Evolutionary conservation across 2,329 filamentous ascomycete species (phyloP).

Genomic region (Colletotrichum cordylinicola): DNA sequence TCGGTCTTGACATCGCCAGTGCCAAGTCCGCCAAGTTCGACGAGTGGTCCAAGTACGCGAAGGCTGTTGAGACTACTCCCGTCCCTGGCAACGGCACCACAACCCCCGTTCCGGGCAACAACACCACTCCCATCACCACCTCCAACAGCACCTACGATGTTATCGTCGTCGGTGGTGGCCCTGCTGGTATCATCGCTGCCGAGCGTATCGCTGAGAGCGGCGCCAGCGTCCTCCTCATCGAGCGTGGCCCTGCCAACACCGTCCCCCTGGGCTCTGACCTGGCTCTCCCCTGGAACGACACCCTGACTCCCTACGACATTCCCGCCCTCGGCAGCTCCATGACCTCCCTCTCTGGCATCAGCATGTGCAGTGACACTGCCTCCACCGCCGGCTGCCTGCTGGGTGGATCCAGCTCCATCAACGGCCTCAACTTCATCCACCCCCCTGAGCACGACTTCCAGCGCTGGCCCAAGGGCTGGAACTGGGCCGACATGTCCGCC

Average conservation of each 20-base stretch:
- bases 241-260: slow-evolving; percentile 40
- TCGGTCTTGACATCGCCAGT: slow-evolving; percentile 33
- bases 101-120: slow-evolving; percentile 25
- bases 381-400: slow-evolving; percentile 40
- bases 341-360: slow-evolving; percentile 22
- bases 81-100: slow-evolving; percentile 7
- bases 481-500: slow-evolving; percentile 28
- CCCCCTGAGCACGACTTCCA: slow-evolving; percentile 36
- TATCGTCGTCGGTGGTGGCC: slow-evolving; percentile 43
- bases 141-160: slow-evolving; percentile 43
- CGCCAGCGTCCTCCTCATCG: slow-evolving; percentile 40
- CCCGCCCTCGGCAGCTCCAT: slow-evolving; percentile 32
- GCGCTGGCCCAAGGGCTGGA: slow-evolving; percentile 35
- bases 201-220: slow-evolving; percentile 41
- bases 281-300: slow-evolving; percentile 36
- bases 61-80: background rate
- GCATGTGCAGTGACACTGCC: slow-evolving; percentile 40
- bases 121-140: slow-evolving; percentile 24
- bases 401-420: slow-evolving; percentile 39
- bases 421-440: slow-evolving; percentile 36
- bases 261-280: slow-evolving; percentile 34
- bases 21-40: slow-evolving; percentile 37
- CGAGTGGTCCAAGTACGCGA: slow-evolving; percentile 15
- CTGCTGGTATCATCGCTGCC: slow-evolving; percentile 39
- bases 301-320: slow-evolving; percentile 34